Evolutionary conservation across 306 rosid species (phyloP).

Genomic region (Lathyrus tuberosus): DNA sequence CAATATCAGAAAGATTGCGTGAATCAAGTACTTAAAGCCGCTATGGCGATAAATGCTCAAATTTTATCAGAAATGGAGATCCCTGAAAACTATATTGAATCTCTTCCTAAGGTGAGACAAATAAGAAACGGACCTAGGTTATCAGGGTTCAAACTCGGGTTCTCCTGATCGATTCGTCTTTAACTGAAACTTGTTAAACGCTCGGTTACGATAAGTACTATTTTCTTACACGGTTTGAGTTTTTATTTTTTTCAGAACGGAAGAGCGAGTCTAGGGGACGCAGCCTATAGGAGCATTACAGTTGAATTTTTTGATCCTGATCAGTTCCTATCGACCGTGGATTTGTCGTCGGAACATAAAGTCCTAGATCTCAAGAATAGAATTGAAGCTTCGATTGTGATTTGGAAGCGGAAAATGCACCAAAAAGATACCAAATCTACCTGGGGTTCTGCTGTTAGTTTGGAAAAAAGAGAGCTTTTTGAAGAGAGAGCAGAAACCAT

Average conservation of each 20-base stretch:
- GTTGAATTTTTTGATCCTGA: constrained; percentile 92
- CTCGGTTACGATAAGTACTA: not conserved
- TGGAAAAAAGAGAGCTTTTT: constrained; percentile 92
- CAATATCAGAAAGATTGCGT: constrained; percentile 94
- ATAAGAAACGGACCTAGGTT: not conserved
- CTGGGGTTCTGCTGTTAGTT: constrained; percentile 94
- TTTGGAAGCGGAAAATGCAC: constrained; percentile 94
- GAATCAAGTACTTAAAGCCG: constrained; percentile 97
- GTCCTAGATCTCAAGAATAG: constrained; percentile 84
- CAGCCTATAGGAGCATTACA: constrained; percentile 72
- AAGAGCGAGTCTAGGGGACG: constrained; percentile 93
- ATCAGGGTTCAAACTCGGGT: not conserved
- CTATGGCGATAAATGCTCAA: constrained; percentile 98
- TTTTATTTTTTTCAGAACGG: constrained; percentile 65
- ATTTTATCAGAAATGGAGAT: constrained; percentile 90
- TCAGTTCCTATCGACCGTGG: constrained; percentile 76
- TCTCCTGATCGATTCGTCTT: not conserved
- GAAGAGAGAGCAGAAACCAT: constrained; percentile 99
- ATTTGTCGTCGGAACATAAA: constrained; percentile 89
- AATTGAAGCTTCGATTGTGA: constrained; percentile 93
- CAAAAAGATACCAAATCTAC: constrained; percentile 87
- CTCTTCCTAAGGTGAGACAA: constrained; percentile 81
- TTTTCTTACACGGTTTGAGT: not conserved
- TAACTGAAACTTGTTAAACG: not conserved
- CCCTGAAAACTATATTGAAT: constrained; percentile 88